phyloP scores from a whole-genome alignment of 345 rosid species.

The Moricandia arvensis region DNA sequence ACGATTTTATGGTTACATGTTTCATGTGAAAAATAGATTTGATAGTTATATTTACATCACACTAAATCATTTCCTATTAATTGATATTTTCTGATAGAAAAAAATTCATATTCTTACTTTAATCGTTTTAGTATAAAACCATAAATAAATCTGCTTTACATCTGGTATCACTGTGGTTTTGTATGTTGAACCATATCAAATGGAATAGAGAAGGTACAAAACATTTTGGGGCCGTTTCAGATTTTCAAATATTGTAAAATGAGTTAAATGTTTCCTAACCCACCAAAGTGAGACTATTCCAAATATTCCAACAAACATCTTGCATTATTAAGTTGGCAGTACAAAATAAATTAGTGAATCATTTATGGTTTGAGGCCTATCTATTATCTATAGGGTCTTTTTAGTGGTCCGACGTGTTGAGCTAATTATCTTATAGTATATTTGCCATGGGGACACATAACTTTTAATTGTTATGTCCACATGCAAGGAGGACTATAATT shows the following conservation, averaged over 20 bases:
- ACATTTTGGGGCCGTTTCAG: neutral
- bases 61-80: neutral
- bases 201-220: too few relatives aligned
- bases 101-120: too few relatives aligned
- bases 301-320: constrained; percentile 23
- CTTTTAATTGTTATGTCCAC: constrained; percentile 20
- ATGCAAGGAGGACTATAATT: constrained; percentile 27
- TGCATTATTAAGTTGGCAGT: constrained; percentile 26
- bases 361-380: neutral
- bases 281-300: constrained; percentile 24
- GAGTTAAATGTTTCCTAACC: constrained; percentile 31
- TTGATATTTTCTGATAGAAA: too few relatives aligned
- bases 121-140: too few relatives aligned
- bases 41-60: neutral
- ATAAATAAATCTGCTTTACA: neutral
- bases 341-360: neutral
- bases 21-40: neutral
- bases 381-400: neutral
- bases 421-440: constrained; percentile 5
- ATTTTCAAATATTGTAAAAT: constrained; percentile 28
- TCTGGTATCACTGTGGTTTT: neutral
- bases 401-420: constrained; percentile 21
- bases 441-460: constrained; percentile 8
- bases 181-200: neutral
- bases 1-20: neutral